A percentile compares a stretch with the other conserved stretches of the same genome.
phyloP scores from a whole-genome alignment of 345 rosid genomes.

The Bruguiera parviflora region DNA sequence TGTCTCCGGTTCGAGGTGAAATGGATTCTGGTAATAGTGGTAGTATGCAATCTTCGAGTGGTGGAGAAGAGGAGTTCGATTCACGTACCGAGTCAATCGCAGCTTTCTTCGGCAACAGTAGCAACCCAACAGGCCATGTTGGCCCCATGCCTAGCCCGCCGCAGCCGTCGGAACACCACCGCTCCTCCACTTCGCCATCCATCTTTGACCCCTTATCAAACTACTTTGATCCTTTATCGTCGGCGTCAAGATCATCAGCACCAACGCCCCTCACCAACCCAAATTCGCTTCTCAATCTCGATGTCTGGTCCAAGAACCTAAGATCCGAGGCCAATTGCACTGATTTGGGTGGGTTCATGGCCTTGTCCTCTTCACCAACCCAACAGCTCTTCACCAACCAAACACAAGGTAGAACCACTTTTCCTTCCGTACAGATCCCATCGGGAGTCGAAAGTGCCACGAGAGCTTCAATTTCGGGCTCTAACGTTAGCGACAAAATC shows the following conservation, averaged over 20 bases:
- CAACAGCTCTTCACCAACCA: constrained; percentile 35
- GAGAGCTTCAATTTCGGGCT: constrained; percentile 19
- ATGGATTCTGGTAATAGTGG: constrained; percentile 86
- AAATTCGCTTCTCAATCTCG: constrained; percentile 42
- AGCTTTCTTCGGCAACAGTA: constrained; percentile 35
- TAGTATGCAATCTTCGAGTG: constrained; percentile 80
- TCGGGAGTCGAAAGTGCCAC: constrained; percentile 10
- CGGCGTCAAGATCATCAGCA: constrained; percentile 25
- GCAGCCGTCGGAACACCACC: constrained; percentile 28
- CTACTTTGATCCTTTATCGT: constrained; percentile 50
- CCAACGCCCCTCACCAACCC: constrained; percentile 24
- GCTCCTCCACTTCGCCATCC: constrained; percentile 29
- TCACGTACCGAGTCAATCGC: constrained; percentile 65
- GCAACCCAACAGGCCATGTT: constrained; percentile 20
- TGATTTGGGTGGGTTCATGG: constrained; percentile 42
- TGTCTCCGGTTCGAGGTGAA: neutral
- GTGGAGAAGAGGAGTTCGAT: constrained; percentile 74
- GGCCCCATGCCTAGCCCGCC: constrained; percentile 33
- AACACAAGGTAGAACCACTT: constrained; percentile 14
- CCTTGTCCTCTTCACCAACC: constrained; percentile 42
- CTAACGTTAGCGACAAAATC: constrained; percentile 17
- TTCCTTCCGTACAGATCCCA: constrained; percentile 13
- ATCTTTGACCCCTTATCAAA: constrained; percentile 48
- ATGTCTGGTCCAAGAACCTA: constrained; percentile 51
- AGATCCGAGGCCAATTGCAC: constrained; percentile 50